Evolutionary conservation across 169 alveolate species (phyloP), one percentile per base, ranked within the genome.

Genomic region (Plasmodium knowlesi): DNA sequence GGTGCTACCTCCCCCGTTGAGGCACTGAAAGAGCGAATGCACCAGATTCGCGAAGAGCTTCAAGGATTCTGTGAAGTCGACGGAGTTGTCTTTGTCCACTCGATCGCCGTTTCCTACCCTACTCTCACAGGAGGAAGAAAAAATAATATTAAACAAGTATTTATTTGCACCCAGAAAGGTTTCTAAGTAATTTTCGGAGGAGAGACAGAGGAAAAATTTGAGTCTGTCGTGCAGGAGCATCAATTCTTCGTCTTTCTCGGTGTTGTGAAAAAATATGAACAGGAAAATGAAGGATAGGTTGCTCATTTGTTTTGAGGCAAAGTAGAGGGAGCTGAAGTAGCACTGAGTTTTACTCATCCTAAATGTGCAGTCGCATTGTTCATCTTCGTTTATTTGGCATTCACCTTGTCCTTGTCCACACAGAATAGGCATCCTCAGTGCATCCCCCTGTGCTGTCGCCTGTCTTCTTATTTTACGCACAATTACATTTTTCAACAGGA

Each of bases 231-330:
- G 46, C 12, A 67, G 19, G 43, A 34, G 50, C 16, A 19, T 67
- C n/a, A 34, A 19, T 32, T 67, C 50, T 37, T 39, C n/a, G 8
- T 46, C 61, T 50, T 73, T 84, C 2, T 28, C 76, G 16, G 32
- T 12, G 67, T 73, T 50, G 25, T 84, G 61, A 46, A 84, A 84
- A 72, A 84, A 84, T 6, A 84, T 12, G 41, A 72, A 84, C 14
- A 46, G 78, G 53, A 84, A 84, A 43, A 84, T 28, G 39, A 84
- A 84, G 3, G 84, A 84, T 32, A 84, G 14, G 41, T 84, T 73
- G 34, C 28, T 72, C 74, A 73, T 84, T 1, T 73, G 53, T 43
- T 73, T 50, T 6, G 74, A 73, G 19, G 53, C 73, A 39, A 72
- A 84, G 28, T 72, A 57, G 10, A 73, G 39, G 39, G 93, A 39